Evolutionary conservation across 345 rosid species (phyloP), one percentile per base, ranked within the genome.

Genomic region (Geranium brycei): DNA sequence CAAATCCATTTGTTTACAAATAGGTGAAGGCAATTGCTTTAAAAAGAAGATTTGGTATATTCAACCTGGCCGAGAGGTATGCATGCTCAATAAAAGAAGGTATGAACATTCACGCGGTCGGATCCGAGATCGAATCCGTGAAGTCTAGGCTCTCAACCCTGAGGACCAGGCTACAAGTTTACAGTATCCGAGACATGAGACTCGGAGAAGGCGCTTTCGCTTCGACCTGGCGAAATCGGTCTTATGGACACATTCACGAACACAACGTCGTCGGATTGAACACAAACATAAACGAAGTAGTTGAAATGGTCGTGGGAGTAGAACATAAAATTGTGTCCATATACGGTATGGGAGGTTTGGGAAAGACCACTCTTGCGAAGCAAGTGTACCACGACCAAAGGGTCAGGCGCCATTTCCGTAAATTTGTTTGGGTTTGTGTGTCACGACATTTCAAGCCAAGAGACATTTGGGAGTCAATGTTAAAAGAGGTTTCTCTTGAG

Each of bases 311-410:
- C 62, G 32, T 70, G 11, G 38, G 10, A 1, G 62, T 10, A 1
- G 62, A 60, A 17, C 66, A 64, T 0, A 15, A 64, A 14, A 69
- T 72, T 53, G 74, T 69, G 19, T 67, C 71, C 2, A 66, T 84
- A 2, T 76, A 69, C n/a, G 86, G 84, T 15, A 84, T 81, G 89
- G 83, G 82, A 0, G 88, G 86, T 15, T 62, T 77, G 15, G 82
- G 86, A 2, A 84, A 79, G 63, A 84, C 86, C 3, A 40, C 85
- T 30, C 71, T 84, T 1, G 86, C 85, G 3, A 79, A 41, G 62
- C 68, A 72, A 56, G 41, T 83, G 0, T 58, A 74, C 18, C 61
- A 72, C 40, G 72, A 68, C 55, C 12, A 15, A 10, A 17, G 31
- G 7, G 69, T 81, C 17, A 63, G 66, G 65, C 56, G 60, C 59